Percentiles rank a stretch among this genome's conserved stretches.
Evolutionary conservation across 108 stramenopile genomes (phyloP).

Genomic region (Pseudonitzschia pungens): DNA sequence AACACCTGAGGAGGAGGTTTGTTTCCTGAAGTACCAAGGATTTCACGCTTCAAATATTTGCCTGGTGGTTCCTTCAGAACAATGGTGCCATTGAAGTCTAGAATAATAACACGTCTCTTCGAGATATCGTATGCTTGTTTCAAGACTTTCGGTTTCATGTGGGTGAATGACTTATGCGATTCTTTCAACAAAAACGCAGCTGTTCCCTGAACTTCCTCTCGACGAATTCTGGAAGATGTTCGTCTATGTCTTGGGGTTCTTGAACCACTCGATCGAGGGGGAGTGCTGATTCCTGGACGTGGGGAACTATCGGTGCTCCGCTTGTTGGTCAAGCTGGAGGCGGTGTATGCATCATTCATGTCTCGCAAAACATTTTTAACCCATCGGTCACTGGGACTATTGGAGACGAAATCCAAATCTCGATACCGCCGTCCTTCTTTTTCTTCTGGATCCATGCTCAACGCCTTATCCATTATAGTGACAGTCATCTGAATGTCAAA

Average conservation of each 20-base stretch:
- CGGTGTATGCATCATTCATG: constrained; percentile 70
- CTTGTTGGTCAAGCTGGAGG: constrained; percentile 25
- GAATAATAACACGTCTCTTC: constrained; percentile 87
- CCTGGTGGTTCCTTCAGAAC: constrained; percentile 92
- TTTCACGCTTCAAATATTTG: constrained; percentile 96
- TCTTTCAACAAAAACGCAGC: constrained; percentile 73
- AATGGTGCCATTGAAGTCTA: constrained; percentile 98
- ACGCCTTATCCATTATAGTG: constrained; percentile 90
- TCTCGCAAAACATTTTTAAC: constrained; percentile 93
- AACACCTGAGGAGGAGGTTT: constrained; percentile 74
- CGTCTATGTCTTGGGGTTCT: constrained; percentile 21
- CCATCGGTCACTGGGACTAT: constrained; percentile 94
- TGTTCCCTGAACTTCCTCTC: constrained; percentile 43
- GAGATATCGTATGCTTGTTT: constrained; percentile 68
- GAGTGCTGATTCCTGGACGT: constrained; percentile 23
- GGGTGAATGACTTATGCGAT: constrained; percentile 46
- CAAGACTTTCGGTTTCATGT: constrained; percentile 60
- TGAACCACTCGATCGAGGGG: constrained; percentile 19
- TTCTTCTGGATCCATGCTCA: constrained; percentile 84
- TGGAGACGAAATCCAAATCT: constrained; percentile 95
- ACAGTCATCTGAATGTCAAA: constrained; percentile 91
- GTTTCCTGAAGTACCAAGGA: constrained; percentile 87
- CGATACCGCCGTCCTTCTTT: constrained; percentile 88
- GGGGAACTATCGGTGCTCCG: constrained; percentile 19
- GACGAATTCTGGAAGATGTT: constrained; percentile 21